These are phyloP conservation scores for Geosiphon pyriformis DNA, from an alignment of 192 early-diverging fungal species.

Conservation along the genomic window DNA sequence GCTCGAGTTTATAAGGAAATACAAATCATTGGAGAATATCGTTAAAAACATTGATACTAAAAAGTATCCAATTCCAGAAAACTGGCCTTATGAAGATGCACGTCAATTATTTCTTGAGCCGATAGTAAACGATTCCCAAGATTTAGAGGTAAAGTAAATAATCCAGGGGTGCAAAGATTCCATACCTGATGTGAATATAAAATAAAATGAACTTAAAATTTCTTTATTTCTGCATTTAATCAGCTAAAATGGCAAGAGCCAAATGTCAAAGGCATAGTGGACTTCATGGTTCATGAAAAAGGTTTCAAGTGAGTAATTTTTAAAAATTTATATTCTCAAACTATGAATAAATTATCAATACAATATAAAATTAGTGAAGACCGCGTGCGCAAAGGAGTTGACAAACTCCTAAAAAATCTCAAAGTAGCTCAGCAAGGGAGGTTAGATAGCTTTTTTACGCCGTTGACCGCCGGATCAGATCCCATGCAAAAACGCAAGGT, in stretches of 20 bases:
- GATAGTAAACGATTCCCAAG: slow-evolving; percentile 63
- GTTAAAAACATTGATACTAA: slow-evolving; percentile 69
- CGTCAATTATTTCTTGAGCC: slow-evolving; percentile 81
- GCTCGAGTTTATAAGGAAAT: slow-evolving; percentile 76
- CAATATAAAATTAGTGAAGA: slow-evolving; percentile 57
- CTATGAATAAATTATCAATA: background rate
- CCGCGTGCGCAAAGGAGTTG: slow-evolving; percentile 71
- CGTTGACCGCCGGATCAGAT: slow-evolving; percentile 29
- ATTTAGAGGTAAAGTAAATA: slow-evolving; percentile 54
- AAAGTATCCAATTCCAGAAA: slow-evolving; percentile 74
- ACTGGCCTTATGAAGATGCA: slow-evolving; percentile 89
- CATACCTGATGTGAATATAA: background rate
- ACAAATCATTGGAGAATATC: slow-evolving; percentile 75
- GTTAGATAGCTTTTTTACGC: slow-evolving; percentile 87
- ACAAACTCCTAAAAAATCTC: slow-evolving; percentile 73
- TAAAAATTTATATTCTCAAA: background rate
- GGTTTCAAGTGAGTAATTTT: slow-evolving; percentile 68
- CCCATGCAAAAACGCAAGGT: slow-evolving; percentile 38
- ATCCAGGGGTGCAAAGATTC: no score
- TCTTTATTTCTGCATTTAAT: background rate
- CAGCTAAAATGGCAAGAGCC: slow-evolving; percentile 70
- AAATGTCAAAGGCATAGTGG: slow-evolving; percentile 75
- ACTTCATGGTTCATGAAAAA: slow-evolving; percentile 91
- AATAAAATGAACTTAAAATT: background rate
- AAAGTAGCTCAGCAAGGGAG: slow-evolving; percentile 84